Evolutionary conservation across 2,329 filamentous ascomycete species (phyloP).

Genomic region (Arthrobotrys musiformis): DNA sequence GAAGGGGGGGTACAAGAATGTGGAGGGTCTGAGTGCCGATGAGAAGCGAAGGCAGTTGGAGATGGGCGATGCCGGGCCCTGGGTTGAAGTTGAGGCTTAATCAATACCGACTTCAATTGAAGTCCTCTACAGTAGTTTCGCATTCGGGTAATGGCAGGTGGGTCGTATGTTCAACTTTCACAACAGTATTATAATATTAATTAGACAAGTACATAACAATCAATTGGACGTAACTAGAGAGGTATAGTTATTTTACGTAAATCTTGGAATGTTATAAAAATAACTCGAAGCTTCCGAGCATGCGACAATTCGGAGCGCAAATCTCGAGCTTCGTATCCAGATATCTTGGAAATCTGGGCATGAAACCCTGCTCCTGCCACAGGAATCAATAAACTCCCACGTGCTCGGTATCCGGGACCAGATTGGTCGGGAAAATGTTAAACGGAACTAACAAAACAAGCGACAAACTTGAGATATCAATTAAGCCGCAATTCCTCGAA

Average conservation of each 20-base stretch:
- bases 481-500: not conserved
- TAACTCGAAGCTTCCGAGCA: not conserved
- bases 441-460: not conserved
- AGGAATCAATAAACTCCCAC: not conserved
- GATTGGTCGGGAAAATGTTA: not conserved
- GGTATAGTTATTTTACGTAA: slow-evolving; percentile 7
- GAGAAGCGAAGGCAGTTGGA: slow-evolving; percentile 36
- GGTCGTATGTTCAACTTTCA: not conserved
- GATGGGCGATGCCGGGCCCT: slow-evolving; percentile 33
- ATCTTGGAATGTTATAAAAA: not conserved
- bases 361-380: too few species aligned
- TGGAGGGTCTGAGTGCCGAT: slow-evolving; percentile 24
- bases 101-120: too few species aligned
- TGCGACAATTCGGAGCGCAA: not conserved
- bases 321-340: not conserved
- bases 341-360: not conserved
- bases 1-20: slow-evolving; percentile 39
- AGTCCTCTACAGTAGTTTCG: too few species aligned
- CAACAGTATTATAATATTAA: not conserved
- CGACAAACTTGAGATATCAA: not conserved
- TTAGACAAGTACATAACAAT: too few species aligned
- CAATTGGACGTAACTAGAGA: not conserved
- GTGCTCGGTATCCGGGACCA: not conserved
- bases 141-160: not conserved
- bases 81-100: slow-evolving; percentile 31